A percentile compares a stretch with the other conserved stretches of the same genome.
Evolutionary conservation across 352 stramenopile species (phyloP).

Genomic region (Plasmopara muralis): DNA sequence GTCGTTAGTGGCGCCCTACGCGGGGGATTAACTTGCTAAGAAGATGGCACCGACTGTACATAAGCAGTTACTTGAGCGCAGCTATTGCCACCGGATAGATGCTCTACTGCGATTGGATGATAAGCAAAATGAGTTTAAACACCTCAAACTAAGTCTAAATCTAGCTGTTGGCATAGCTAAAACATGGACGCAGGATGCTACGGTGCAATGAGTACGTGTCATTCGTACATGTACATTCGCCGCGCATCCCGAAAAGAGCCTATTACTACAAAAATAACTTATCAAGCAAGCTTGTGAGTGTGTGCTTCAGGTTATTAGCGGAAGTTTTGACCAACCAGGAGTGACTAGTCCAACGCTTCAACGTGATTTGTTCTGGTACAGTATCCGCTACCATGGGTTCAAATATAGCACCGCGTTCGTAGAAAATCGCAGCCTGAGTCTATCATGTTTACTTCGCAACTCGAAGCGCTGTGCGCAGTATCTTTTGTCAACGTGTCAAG

Average conservation of each 20-base stretch:
- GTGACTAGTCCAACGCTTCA: constrained; percentile 21
- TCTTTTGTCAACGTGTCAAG: constrained; percentile 2
- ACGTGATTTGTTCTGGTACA: constrained; percentile 6
- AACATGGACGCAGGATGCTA: too few relatives aligned
- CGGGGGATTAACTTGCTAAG: constrained; percentile 5
- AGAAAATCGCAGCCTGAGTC: constrained; percentile 2
- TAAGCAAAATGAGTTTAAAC: neutral
- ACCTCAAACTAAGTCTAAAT: too few relatives aligned
- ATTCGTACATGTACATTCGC: too few relatives aligned
- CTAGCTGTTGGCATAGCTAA: too few relatives aligned
- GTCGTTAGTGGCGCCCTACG: constrained; percentile 6
- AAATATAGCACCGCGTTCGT: constrained; percentile 16
- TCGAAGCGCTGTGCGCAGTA: constrained; percentile 16
- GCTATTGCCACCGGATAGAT: constrained; percentile 6
- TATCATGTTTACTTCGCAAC: constrained; percentile 19
- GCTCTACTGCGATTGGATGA: constrained; percentile 18
- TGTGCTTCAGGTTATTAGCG: constrained; percentile 2
- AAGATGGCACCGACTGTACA: constrained; percentile 21
- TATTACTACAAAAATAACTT: too few relatives aligned
- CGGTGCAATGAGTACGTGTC: too few relatives aligned
- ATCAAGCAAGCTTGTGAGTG: too few relatives aligned
- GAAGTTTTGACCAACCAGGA: constrained; percentile 10
- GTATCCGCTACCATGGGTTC: neutral
- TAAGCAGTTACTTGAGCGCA: neutral
- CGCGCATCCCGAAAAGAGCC: too few relatives aligned